Percentiles rank a stretch among this genome's conserved stretches.
These are phyloP conservation scores for Metarhizium guizhouense DNA, from an alignment of 2,329 filamentous ascomycete species.

Conservation along the genomic window DNA sequence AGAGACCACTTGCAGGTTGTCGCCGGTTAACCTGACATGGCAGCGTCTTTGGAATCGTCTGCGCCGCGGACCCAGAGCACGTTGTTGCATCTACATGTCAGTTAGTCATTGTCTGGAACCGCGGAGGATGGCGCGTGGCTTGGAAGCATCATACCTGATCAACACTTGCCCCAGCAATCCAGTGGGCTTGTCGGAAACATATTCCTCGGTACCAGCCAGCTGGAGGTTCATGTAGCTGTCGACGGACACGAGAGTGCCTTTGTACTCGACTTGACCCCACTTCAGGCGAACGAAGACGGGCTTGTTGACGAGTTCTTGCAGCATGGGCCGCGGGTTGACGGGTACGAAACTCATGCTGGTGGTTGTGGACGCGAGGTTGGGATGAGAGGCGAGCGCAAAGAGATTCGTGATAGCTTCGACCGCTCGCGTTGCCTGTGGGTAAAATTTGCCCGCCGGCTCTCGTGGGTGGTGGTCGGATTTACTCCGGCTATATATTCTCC, in stretches of 20 bases:
- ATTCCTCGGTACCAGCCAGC: slow-evolving; percentile 84
- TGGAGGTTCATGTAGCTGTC: slow-evolving; percentile 99
- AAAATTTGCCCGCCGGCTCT: not conserved
- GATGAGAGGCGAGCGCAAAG: not conserved
- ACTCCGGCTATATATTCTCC: not conserved
- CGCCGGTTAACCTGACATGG: slow-evolving; percentile 6
- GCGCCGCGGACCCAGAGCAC: slow-evolving; percentile 76
- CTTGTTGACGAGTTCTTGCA: slow-evolving; percentile 88
- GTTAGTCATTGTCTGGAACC: not conserved
- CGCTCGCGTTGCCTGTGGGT: not conserved
- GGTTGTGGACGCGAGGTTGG: not conserved
- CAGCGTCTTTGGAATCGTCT: slow-evolving; percentile 6
- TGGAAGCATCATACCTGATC: slow-evolving; percentile 57
- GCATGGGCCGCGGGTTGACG: slow-evolving; percentile 92
- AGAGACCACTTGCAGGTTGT: not conserved
- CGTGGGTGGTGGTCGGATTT: not conserved
- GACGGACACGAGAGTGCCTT: slow-evolving; percentile 81
- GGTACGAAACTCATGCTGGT: slow-evolving; percentile 61
- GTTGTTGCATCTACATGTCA: slow-evolving; percentile 69
- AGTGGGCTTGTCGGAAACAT: slow-evolving; percentile 76
- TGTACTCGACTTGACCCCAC: slow-evolving; percentile 98
- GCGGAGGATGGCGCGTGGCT: not conserved
- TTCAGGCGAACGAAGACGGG: slow-evolving; percentile 88
- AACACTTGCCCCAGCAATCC: slow-evolving; percentile 83
- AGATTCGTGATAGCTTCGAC: not conserved